Evolutionary conservation across 768 basidiomycete genomes (phyloP).

Genomic region (Kwoniella shandongensis): DNA sequence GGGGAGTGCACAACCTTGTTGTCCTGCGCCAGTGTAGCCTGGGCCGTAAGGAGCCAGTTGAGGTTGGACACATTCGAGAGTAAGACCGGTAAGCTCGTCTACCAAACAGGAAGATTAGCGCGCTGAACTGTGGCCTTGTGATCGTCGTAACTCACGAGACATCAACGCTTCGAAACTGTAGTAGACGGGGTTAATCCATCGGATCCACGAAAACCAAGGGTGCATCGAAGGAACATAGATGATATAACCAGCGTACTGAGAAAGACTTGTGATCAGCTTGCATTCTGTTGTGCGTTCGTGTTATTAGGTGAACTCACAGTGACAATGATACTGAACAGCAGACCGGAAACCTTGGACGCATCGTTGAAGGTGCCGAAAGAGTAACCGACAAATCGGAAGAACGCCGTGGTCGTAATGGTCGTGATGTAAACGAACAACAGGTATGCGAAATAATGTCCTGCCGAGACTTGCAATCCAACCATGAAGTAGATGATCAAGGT

Average conservation of each 20-base stretch:
- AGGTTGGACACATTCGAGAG: constrained; percentile 33
- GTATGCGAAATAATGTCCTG: constrained; percentile 41
- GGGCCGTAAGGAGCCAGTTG: constrained; percentile 37
- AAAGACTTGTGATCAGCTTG: neutral
- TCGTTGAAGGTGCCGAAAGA: constrained; percentile 48
- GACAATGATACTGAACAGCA: constrained; percentile 42
- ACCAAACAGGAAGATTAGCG: neutral
- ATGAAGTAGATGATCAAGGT: constrained; percentile 50
- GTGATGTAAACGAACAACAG: constrained; percentile 32
- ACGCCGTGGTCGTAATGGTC: constrained; percentile 35
- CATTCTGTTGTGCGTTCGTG: neutral
- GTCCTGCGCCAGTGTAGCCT: constrained; percentile 23
- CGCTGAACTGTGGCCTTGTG: too few species aligned
- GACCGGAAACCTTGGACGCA: constrained; percentile 48
- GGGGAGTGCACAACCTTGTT: constrained; percentile 35
- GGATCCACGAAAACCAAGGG: constrained; percentile 52
- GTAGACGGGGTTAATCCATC: constrained; percentile 50
- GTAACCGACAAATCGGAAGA: constrained; percentile 46
- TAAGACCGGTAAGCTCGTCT: constrained; percentile 30
- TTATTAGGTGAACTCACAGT: constrained; percentile 27
- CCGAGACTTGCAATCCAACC: constrained; percentile 29
- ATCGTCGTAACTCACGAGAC: constrained; percentile 16
- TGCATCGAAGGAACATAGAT: constrained; percentile 45
- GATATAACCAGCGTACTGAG: constrained; percentile 37
- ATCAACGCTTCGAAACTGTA: constrained; percentile 48